Conservation (phyloP, 768 basidiomycete genomes). For the Mycena crocata region DNA sequence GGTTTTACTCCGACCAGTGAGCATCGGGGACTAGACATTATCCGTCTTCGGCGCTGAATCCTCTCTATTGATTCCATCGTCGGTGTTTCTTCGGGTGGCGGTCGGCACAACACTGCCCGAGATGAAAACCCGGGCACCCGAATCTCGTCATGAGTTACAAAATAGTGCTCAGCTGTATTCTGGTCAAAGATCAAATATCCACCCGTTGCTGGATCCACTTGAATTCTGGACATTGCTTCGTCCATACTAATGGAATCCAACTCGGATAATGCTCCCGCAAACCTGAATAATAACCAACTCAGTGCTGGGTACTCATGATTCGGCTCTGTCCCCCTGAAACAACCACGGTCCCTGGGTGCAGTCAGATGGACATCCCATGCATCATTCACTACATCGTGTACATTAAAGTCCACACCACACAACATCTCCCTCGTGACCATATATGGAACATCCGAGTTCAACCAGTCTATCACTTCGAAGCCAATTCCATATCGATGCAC, state of each 20-base stretch:
- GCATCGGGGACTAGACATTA: constrained; percentile 4
- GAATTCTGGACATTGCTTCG: neutral
- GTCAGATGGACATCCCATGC: constrained; percentile 4
- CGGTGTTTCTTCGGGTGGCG: constrained; percentile 7
- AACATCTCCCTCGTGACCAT: constrained; percentile 17
- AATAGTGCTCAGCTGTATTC: constrained; percentile 14
- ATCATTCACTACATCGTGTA: constrained; percentile 11
- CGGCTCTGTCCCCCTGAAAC: neutral
- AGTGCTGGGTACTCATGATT: constrained; percentile 24
- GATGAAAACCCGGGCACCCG: neutral
- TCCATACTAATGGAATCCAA: constrained; percentile 7
- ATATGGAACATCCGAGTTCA: constrained; percentile 3
- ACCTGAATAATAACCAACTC: constrained; percentile 10
- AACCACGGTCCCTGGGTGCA: neutral
- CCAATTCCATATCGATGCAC: neutral
- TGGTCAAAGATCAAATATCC: constrained; percentile 24
- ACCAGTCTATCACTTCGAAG: constrained; percentile 24
- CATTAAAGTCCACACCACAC: neutral
- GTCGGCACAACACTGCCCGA: neutral
- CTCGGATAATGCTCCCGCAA: neutral
- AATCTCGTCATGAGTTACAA: constrained; percentile 14
- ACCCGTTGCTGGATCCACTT: neutral
- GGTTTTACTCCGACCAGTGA: neutral
- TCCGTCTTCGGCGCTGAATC: neutral
- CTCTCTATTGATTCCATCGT: constrained; percentile 8